Conservation (phyloP, 2,329 filamentous ascomycete species). For the Stemphylium beticola region DNA sequence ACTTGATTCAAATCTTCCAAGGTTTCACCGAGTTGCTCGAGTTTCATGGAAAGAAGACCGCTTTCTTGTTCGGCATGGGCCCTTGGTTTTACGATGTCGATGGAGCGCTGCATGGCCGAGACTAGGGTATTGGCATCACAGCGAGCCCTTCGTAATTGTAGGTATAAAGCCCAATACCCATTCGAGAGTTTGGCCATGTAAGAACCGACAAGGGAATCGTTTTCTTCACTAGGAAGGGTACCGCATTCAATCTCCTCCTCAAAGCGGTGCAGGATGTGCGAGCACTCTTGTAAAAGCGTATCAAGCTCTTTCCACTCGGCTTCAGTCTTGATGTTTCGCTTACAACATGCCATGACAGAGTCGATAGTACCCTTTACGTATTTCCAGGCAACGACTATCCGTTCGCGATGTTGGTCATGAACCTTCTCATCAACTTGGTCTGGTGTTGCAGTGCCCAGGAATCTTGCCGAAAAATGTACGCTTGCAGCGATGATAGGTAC, state of each 20-base stretch:
- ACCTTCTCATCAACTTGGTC: conserved; percentile 24
- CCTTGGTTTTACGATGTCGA: conserved; percentile 66
- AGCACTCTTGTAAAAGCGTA: conserved; percentile 40
- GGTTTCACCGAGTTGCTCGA: conserved; percentile 70
- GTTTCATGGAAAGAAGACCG: conserved; percentile 67
- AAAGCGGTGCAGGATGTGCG: conserved; percentile 34
- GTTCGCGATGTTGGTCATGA: conserved; percentile 28
- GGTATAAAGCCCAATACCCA: conserved; percentile 70
- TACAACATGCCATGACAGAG: conserved; percentile 44
- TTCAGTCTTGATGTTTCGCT: conserved; percentile 27
- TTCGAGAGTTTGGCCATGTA: conserved; percentile 70
- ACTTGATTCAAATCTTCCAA: conserved; percentile 61
- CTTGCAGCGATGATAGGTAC: conserved; percentile 37
- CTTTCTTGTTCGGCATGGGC: conserved; percentile 62
- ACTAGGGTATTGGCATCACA: conserved; percentile 56
- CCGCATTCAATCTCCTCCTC: conserved; percentile 22
- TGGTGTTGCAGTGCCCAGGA: conserved; percentile 31
- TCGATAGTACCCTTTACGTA: conserved; percentile 45
- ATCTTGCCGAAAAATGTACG: conserved; percentile 43
- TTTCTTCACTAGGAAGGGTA: conserved; percentile 6
- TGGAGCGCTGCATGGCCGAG: conserved; percentile 66
- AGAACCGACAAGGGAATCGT: conserved; percentile 23
- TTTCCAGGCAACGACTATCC: conserved; percentile 33
- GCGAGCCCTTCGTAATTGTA: conserved; percentile 56
- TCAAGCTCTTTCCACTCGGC: conserved; percentile 43